These are phyloP conservation scores for Pseudogymnoascus sp. DNA, from an alignment of 2,329 filamentous ascomycete genomes.

Conservation along the genomic window DNA sequence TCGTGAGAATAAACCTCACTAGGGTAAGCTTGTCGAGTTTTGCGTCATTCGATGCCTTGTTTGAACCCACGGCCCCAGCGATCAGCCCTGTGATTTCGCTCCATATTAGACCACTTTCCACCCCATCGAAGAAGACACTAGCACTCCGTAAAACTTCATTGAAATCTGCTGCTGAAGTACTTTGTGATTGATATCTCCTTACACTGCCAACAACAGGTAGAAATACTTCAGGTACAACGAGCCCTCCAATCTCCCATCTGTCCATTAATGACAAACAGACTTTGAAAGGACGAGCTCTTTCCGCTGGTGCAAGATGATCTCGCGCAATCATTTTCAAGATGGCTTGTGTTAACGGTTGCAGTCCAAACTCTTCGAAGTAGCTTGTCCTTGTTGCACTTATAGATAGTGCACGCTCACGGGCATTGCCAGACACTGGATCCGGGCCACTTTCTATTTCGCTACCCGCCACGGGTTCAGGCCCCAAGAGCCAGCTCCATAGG, in stretches of 20 bases:
- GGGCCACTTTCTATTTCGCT: slow-evolving; percentile 41
- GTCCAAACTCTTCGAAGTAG: slow-evolving; percentile 77
- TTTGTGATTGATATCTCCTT: slow-evolving; percentile 60
- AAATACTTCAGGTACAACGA: slow-evolving; percentile 83
- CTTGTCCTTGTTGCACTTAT: slow-evolving; percentile 50
- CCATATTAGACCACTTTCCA: slow-evolving; percentile 91
- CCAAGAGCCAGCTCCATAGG: slow-evolving; percentile 93
- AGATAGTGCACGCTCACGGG: slow-evolving; percentile 22
- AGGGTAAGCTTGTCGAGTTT: slow-evolving; percentile 60
- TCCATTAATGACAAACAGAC: slow-evolving; percentile 96
- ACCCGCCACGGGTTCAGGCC: slow-evolving; percentile 53
- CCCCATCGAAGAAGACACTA: slow-evolving; percentile 93
- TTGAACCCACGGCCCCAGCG: slow-evolving; percentile 48
- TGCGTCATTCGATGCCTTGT: slow-evolving; percentile 32
- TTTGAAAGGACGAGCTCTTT: slow-evolving; percentile 77
- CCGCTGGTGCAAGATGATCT: slow-evolving; percentile 45
- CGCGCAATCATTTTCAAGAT: slow-evolving; percentile 68
- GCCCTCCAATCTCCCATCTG: slow-evolving; percentile 89
- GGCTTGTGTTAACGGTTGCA: slow-evolving; percentile 65
- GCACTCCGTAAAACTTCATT: slow-evolving; percentile 86
- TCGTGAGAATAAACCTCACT: slow-evolving; percentile 70
- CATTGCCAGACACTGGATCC: slow-evolving; percentile 36
- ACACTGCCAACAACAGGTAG: slow-evolving; percentile 77
- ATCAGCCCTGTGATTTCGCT: slow-evolving; percentile 68
- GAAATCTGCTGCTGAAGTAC: slow-evolving; percentile 62